phyloP scores from a whole-genome alignment of 1,139 yeast species.

The Blastobotrys aristatus region DNA sequence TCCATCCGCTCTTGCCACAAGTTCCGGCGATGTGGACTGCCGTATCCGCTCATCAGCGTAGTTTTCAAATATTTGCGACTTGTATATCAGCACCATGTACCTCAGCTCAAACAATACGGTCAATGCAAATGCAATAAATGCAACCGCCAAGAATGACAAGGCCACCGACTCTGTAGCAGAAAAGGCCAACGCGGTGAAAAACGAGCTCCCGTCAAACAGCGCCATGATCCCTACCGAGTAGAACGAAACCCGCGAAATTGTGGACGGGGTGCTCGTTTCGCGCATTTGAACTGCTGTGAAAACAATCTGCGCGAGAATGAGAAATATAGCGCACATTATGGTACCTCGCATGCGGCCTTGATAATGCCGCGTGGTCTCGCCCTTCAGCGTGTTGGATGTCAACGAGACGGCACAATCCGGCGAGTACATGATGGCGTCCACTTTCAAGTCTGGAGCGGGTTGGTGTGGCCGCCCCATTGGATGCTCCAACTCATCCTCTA shows the following conservation, averaged over 20 bases:
- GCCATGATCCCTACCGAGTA: constrained; percentile 54
- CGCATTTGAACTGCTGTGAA: constrained; percentile 62
- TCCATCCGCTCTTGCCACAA: constrained; percentile 25
- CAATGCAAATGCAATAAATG: constrained; percentile 63
- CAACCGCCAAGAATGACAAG: constrained; percentile 62
- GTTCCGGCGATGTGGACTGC: constrained; percentile 18
- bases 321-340: constrained; percentile 39
- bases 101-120: constrained; percentile 75
- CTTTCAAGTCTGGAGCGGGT: constrained; percentile 49
- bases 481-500: constrained; percentile 64
- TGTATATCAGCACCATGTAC: constrained; percentile 62
- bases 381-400: constrained; percentile 38
- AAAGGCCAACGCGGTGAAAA: constrained; percentile 47
- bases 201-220: constrained; percentile 59
- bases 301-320: constrained; percentile 47
- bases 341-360: constrained; percentile 35
- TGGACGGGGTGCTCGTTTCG: constrained; percentile 71
- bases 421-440: constrained; percentile 64
- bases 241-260: constrained; percentile 62
- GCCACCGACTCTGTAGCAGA: constrained; percentile 55
- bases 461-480: constrained; percentile 77
- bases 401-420: constrained; percentile 80
- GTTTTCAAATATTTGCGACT: constrained; percentile 71
- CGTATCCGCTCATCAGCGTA: constrained; percentile 48
- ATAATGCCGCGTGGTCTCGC: constrained; percentile 52